Percentiles rank a stretch among this genome's conserved stretches.
Evolutionary conservation across 1,284 basidiomycete genomes (phyloP).

Genomic region (Cryptococcus sp.): DNA sequence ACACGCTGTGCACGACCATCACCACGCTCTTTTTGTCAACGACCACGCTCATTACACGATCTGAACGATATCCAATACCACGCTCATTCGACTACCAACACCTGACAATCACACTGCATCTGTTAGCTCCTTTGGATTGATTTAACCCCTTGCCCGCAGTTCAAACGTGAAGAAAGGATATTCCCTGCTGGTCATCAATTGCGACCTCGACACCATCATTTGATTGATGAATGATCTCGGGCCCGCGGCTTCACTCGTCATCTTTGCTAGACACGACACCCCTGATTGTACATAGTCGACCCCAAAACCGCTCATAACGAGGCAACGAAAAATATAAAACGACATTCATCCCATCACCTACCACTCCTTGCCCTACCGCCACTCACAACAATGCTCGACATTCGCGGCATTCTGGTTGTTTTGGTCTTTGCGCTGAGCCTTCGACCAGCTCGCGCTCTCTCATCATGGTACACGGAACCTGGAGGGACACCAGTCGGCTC

Average conservation of each 20-base stretch:
- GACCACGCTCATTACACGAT: neutral
- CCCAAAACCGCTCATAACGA: too few species aligned
- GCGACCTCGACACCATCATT: neutral
- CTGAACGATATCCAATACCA: neutral
- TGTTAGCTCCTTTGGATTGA: too few species aligned
- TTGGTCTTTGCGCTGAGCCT: conserved; percentile 6
- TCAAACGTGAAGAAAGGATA: neutral
- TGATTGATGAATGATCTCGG: too few species aligned
- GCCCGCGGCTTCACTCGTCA: neutral
- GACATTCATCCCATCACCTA: too few species aligned
- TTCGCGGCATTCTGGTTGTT: neutral
- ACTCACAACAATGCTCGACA: neutral
- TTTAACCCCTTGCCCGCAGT: too few species aligned
- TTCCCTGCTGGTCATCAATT: neutral
- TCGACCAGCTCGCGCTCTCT: conserved; percentile 16
- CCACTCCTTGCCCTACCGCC: too few species aligned
- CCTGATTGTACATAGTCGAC: too few species aligned
- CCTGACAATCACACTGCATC: too few species aligned
- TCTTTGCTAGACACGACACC: neutral
- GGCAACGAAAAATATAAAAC: too few species aligned
- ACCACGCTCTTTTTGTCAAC: conserved; percentile 1
- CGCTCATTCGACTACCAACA: too few species aligned
- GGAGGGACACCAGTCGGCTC: conserved; percentile 34
- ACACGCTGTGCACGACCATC: too few species aligned
- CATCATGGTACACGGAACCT: conserved; percentile 39